Conservation (phyloP, 2,329 filamentous ascomycete species). For the Trichoderma simmonsii region DNA sequence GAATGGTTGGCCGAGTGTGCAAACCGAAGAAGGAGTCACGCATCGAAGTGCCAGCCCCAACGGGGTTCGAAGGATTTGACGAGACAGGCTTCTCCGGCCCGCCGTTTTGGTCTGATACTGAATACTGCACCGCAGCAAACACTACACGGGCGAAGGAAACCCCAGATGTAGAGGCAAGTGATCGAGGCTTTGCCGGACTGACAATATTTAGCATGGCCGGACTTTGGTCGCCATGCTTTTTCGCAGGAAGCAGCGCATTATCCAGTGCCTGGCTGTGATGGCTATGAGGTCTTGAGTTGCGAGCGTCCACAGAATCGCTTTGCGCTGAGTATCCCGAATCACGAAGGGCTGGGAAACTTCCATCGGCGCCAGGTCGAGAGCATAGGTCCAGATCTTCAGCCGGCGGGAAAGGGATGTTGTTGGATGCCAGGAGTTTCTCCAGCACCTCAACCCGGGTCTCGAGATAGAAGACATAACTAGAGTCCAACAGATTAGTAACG, state of each 20-base stretch:
- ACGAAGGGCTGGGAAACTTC: slow-evolving; percentile 29
- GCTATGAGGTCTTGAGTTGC: slow-evolving; percentile 27
- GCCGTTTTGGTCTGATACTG: slow-evolving; percentile 59
- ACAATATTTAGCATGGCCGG: slow-evolving; percentile 69
- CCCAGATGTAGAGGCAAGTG: slow-evolving; percentile 80
- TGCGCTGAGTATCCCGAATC: slow-evolving; percentile 35
- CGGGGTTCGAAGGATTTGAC: slow-evolving; percentile 22
- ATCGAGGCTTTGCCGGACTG: slow-evolving; percentile 73
- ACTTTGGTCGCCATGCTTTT: slow-evolving; percentile 32
- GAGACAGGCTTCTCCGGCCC: slow-evolving; percentile 24
- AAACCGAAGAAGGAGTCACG: slow-evolving; percentile 96
- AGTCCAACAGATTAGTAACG: slow-evolving; percentile 24
- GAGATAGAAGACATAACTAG: slow-evolving; percentile 88
- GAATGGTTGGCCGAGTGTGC: slow-evolving; percentile 84
- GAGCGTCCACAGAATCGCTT: slow-evolving; percentile 31
- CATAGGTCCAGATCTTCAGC: slow-evolving; percentile 66
- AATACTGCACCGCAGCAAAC: slow-evolving; percentile 83
- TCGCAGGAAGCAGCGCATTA: slow-evolving; percentile 30
- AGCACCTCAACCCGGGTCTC: slow-evolving; percentile 83
- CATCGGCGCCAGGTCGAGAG: slow-evolving; percentile 46
- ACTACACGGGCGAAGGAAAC: slow-evolving; percentile 94
- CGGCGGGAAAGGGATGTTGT: slow-evolving; percentile 69
- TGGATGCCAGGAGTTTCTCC: slow-evolving; percentile 67
- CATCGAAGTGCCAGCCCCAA: slow-evolving; percentile 68
- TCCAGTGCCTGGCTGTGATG: slow-evolving; percentile 32